A percentile compares a stretch with the other conserved stretches of the same genome.
Evolutionary conservation across 495 filamentous ascomycete species (phyloP).

Genomic region (Hyaloscypha variabilis): DNA sequence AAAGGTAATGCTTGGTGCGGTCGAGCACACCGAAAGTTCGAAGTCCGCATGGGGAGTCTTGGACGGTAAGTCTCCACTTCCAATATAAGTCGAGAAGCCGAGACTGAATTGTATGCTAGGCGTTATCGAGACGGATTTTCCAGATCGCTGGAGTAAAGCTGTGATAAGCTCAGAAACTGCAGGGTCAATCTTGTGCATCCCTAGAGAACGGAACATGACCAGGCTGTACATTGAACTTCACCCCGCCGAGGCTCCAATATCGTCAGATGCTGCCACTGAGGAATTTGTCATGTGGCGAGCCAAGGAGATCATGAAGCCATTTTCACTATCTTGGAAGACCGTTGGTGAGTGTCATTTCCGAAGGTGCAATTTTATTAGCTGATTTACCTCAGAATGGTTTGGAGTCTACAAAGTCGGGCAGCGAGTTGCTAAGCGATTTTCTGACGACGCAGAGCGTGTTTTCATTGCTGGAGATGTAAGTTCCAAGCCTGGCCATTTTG

Average conservation of each 20-base stretch:
- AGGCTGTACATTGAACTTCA: constrained; percentile 66
- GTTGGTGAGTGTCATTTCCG: constrained; percentile 44
- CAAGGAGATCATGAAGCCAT: constrained; percentile 44
- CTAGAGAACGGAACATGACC: constrained; percentile 62
- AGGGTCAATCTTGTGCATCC: constrained; percentile 62
- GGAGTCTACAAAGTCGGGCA: constrained; percentile 66
- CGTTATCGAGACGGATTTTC: constrained; percentile 65
- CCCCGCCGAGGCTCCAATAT: constrained; percentile 32
- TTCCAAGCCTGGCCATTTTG: constrained; percentile 46
- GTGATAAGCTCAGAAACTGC: constrained; percentile 57
- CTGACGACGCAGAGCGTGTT: constrained; percentile 50
- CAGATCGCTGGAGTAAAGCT: constrained; percentile 65
- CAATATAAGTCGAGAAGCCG: not conserved
- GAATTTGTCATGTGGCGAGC: constrained; percentile 70
- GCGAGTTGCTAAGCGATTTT: constrained; percentile 57
- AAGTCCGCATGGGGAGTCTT: constrained; percentile 84
- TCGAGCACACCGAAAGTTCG: constrained; percentile 71
- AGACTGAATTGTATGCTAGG: constrained; percentile 30
- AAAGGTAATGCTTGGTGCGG: constrained; percentile 60
- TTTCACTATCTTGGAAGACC: constrained; percentile 63
- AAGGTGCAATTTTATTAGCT: constrained; percentile 30
- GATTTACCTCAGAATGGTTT: constrained; percentile 57
- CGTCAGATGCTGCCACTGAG: constrained; percentile 41
- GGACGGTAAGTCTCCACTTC: constrained; percentile 63
- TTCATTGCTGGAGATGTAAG: constrained; percentile 71